A percentile compares a stretch with the other conserved stretches of the same genome.
These are phyloP conservation scores for Daphne laureola DNA, from an alignment of 441 rosid genomes.

Conservation along the genomic window DNA sequence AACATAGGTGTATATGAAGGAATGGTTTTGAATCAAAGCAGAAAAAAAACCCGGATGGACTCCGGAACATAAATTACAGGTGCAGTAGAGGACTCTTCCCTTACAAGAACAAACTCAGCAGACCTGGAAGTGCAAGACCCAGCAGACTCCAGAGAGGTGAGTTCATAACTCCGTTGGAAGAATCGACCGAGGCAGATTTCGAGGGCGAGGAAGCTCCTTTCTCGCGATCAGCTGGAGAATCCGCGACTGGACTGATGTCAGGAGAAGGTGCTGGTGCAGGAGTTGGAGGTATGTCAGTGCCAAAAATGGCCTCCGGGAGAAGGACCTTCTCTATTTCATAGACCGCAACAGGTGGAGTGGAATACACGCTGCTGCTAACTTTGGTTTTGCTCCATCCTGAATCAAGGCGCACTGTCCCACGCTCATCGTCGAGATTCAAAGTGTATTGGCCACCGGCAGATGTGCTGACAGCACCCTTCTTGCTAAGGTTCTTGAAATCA, in stretches of 20 bases:
- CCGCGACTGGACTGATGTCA: constrained; percentile 46
- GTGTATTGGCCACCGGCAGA: constrained; percentile 67
- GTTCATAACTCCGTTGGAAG: constrained; percentile 23
- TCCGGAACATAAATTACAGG: constrained; percentile 16
- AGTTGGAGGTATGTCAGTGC: constrained; percentile 83
- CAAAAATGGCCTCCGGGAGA: constrained; percentile 83
- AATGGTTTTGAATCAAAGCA: constrained; percentile 26
- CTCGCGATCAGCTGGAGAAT: constrained; percentile 41
- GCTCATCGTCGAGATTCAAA: constrained; percentile 59
- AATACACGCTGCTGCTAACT: constrained; percentile 68
- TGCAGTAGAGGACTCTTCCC: constrained; percentile 5
- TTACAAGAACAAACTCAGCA: constrained; percentile 45
- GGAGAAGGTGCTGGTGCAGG: constrained; percentile 89
- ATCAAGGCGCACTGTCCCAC: constrained; percentile 59
- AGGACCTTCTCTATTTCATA: constrained; percentile 75
- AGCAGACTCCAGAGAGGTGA: constrained; percentile 31
- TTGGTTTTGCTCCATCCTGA: constrained; percentile 79
- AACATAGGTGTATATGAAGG: constrained; percentile 26
- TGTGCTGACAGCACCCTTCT: constrained; percentile 47
- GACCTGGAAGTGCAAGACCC: constrained; percentile 34
- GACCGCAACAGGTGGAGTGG: constrained; percentile 75
- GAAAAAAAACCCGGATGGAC: constrained; percentile 21
- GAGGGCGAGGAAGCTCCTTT: constrained; percentile 26
- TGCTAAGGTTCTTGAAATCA: constrained; percentile 78
- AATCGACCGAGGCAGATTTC: constrained; percentile 27